These are phyloP conservation scores for Pichia sp. DNA, from an alignment of 1,139 yeast species.

Conservation along the genomic window DNA sequence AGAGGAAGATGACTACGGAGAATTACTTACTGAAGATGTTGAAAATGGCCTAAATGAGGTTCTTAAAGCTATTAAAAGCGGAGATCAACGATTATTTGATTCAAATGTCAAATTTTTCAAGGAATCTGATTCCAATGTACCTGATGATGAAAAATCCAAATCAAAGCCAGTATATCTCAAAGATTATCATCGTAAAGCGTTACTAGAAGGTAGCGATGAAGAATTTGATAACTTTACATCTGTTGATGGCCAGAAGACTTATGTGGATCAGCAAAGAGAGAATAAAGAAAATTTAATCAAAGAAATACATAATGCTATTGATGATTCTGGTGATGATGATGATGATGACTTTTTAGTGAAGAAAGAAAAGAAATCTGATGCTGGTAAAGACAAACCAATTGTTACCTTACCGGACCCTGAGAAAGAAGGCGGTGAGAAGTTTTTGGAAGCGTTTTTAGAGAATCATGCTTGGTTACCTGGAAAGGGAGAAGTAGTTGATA, in stretches of 20 bases:
- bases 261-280: slow-evolving; percentile 65
- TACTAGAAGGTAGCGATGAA: slow-evolving; percentile 58
- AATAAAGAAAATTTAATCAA: slow-evolving; percentile 63
- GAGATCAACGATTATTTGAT: slow-evolving; percentile 61
- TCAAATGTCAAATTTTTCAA: slow-evolving; percentile 63
- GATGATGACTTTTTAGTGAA: slow-evolving; percentile 51
- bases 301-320: slow-evolving; percentile 67
- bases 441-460: slow-evolving; percentile 63
- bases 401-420: slow-evolving; percentile 59
- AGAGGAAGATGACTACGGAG: slow-evolving; percentile 92
- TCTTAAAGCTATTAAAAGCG: slow-evolving; percentile 56
- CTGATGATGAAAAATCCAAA: slow-evolving; percentile 28
- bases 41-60: slow-evolving; percentile 75
- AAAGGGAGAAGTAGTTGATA: slow-evolving; percentile 31
- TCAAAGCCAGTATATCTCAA: slow-evolving; percentile 79
- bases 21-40: slow-evolving; percentile 75
- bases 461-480: slow-evolving; percentile 87
- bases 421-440: slow-evolving; percentile 49
- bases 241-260: slow-evolving; percentile 43
- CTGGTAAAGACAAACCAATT: slow-evolving; percentile 1
- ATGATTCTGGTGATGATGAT: slow-evolving; percentile 40
- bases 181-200: slow-evolving; percentile 83
- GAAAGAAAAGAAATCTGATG: slow-evolving; percentile 40
- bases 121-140: slow-evolving; percentile 28
- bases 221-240: slow-evolving; percentile 43